phyloP scores from a whole-genome alignment of 306 rosid species.

The Prunus mume region DNA sequence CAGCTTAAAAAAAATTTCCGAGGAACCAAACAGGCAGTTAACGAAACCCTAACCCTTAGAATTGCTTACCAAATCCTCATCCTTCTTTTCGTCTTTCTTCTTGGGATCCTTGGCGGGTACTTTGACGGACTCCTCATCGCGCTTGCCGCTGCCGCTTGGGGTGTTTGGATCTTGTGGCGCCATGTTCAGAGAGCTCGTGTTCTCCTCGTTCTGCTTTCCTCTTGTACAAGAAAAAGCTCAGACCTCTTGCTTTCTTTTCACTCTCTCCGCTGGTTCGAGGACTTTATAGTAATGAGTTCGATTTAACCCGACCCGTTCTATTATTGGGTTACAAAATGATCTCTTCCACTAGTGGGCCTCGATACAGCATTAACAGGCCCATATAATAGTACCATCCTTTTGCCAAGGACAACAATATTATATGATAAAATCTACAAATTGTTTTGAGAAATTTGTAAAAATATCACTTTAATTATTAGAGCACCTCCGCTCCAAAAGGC shows the following conservation, averaged over 20 bases:
- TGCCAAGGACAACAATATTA: too few species aligned
- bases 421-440: too few species aligned
- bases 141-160: slow-evolving; percentile 53
- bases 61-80: slow-evolving; percentile 76
- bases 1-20: neutral
- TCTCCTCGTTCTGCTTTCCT: slow-evolving; percentile 26
- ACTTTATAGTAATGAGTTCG: too few species aligned
- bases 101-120: slow-evolving; percentile 50
- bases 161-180: slow-evolving; percentile 67
- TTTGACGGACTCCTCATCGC: slow-evolving; percentile 51
- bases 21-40: neutral
- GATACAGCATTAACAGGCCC: too few species aligned
- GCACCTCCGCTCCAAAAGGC: too few species aligned
- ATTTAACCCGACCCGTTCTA: too few species aligned
- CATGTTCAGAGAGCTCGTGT: slow-evolving; percentile 31
- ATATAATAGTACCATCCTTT: too few species aligned
- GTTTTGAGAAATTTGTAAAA: too few species aligned
- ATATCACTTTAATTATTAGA: too few species aligned
- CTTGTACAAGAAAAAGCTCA: slow-evolving; percentile 37
- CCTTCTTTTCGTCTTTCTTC: slow-evolving; percentile 82
- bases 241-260: neutral
- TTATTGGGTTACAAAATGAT: too few species aligned
- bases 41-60: slow-evolving; percentile 6
- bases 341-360: too few species aligned
- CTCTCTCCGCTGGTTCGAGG: neutral